Conservation (phyloP, 1,284 basidiomycete genomes). For the Ganoderma sp. region DNA sequence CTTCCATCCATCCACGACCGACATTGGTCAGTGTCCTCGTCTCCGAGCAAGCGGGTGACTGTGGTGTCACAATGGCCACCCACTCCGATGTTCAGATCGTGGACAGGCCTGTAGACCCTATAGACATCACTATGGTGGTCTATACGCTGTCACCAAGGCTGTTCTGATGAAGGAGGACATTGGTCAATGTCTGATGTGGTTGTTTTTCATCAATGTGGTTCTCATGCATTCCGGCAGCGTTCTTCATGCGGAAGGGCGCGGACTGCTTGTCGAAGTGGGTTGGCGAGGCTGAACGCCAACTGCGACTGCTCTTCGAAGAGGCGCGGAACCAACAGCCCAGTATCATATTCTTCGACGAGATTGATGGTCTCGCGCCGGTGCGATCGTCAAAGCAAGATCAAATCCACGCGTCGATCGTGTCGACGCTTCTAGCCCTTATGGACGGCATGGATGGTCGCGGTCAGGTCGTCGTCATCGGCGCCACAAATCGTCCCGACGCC, state of each 20-base stretch:
- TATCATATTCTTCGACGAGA: constrained; percentile 98
- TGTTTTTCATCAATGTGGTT: background rate
- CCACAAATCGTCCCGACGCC: constrained; percentile 96
- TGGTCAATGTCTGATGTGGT: too few species aligned
- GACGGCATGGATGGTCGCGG: constrained; percentile 99
- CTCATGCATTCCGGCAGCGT: constrained; percentile 59
- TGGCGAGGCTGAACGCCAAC: constrained; percentile 96
- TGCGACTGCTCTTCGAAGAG: constrained; percentile 96
- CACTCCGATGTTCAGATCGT: too few species aligned
- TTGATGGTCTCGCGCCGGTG: constrained; percentile 97
- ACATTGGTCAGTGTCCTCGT: too few species aligned
- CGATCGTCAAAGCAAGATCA: constrained; percentile 98
- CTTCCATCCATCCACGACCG: too few species aligned
- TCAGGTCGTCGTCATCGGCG: constrained; percentile 98
- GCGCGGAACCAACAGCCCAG: constrained; percentile 91
- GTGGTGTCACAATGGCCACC: too few species aligned
- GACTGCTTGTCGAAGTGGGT: constrained; percentile 99
- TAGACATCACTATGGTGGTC: too few species aligned
- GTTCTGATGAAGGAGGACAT: too few species aligned
- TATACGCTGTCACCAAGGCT: too few species aligned
- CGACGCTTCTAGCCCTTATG: constrained; percentile 96
- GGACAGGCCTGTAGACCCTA: too few species aligned
- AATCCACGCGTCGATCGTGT: constrained; percentile 98
- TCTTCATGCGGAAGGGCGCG: constrained; percentile 99
- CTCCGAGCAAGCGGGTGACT: too few species aligned